These are phyloP conservation scores for Plectosphaerella plurivora DNA, from an alignment of 2,329 filamentous ascomycete species.

Conservation along the genomic window DNA sequence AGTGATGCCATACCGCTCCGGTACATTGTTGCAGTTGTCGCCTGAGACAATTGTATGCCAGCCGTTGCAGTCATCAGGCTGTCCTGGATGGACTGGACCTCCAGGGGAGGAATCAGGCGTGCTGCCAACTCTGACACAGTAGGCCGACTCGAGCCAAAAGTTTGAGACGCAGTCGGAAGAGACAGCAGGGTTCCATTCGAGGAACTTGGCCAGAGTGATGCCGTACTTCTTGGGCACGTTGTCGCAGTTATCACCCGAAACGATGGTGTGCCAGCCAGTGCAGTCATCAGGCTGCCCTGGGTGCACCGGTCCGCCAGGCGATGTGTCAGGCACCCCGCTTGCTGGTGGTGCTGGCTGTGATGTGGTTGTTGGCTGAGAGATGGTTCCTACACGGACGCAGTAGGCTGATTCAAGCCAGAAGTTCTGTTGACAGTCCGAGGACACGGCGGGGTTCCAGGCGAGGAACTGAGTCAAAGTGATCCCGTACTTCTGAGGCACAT, in stretches of 20 bases:
- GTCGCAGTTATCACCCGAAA: constrained; percentile 13
- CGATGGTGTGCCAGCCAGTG: constrained; percentile 13
- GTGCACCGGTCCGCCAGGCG: constrained; percentile 1
- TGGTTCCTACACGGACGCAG: not conserved
- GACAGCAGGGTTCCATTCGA: constrained; percentile 20
- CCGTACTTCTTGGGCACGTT: constrained; percentile 10
- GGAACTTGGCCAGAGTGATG: constrained; percentile 19
- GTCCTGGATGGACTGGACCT: constrained; percentile 1
- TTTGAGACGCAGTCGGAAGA: constrained; percentile 20
- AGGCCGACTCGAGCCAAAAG: constrained; percentile 18
- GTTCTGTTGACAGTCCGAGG: constrained; percentile 18
- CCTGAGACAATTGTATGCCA: constrained; percentile 12
- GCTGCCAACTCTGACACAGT: constrained; percentile 17
- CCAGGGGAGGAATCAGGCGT: not conserved
- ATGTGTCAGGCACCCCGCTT: too few relatives aligned
- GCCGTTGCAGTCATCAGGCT: constrained; percentile 10
- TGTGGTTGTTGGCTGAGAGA: too few relatives aligned
- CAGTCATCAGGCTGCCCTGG: constrained; percentile 7
- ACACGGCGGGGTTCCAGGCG: constrained; percentile 20
- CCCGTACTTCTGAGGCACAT: constrained; percentile 10
- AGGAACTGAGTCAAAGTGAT: constrained; percentile 20
- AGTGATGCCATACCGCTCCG: constrained; percentile 15
- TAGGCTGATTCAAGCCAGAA: constrained; percentile 10
- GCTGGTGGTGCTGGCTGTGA: too few relatives aligned
- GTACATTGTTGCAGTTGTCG: constrained; percentile 14